Evolutionary conservation across 1,284 basidiomycete genomes (phyloP), one percentile per base, ranked within the genome.

Genomic region (Ustilago nuda): DNA sequence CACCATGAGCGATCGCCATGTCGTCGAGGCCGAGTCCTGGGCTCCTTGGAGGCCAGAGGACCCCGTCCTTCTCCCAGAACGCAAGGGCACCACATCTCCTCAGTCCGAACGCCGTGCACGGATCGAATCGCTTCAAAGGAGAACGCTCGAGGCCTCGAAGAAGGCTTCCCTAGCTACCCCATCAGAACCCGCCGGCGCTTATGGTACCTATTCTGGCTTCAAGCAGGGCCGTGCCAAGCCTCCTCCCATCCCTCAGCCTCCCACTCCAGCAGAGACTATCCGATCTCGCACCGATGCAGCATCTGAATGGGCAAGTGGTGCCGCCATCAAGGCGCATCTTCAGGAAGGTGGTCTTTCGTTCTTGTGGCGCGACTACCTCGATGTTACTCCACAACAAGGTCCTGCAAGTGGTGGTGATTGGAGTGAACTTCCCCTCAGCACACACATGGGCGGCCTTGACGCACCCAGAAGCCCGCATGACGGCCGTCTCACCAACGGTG

Each of bases 31-130:
- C 36, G 81, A 83, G 56, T 77, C 82, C 1, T 85, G 81, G 77
- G 66, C 80, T 15, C 83, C 83, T 2, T 85, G 83, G 83, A 69
- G 74, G 32, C 83, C 83, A 12, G 76, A 78, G 46, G 83, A 84
- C 54, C 83, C 83, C 4, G 80, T 84, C 11, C 60, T 79, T 46
- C 74, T 81, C 11, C 79, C 73, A 11, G 58, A 66, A 35, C 66
- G 51, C 15, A 71, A 61, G 54, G 60, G 66, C 30, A 63, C 61
- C 58, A 75, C 80, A 32, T 79, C 78, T 8, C 62, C 61, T 2
- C 73, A 76, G 37, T 75, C 80, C 15, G 73, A 78, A 53, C 68
- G 61, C 12, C 69, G 62, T 19, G 80, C 79, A 19, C 66, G 48
- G 4, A 48, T 76, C n/a, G 66, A 58, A 5, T 50, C 62, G 4